These are phyloP conservation scores for Leishmania martiniquensis DNA, from an alignment of 208 protist species.

Conservation along the genomic window DNA sequence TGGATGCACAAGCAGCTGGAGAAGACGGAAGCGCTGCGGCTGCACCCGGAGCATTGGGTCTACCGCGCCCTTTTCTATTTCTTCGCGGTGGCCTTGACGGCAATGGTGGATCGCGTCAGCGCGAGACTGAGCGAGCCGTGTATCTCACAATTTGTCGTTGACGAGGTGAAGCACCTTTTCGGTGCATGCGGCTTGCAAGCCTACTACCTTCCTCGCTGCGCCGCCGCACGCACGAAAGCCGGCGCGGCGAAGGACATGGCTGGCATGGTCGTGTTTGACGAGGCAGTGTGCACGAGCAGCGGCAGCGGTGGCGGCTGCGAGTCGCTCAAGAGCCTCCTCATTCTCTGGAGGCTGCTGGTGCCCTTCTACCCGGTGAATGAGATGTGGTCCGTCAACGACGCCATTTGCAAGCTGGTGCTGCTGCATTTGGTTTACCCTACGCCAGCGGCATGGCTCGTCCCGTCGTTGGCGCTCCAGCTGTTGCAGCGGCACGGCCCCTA, in stretches of 20 bases:
- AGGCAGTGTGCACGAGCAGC: slow-evolving; percentile 12
- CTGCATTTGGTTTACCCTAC: slow-evolving; percentile 47
- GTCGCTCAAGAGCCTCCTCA: slow-evolving; percentile 43
- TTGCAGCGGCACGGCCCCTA: slow-evolving; percentile 68
- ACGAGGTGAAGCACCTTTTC: slow-evolving; percentile 28
- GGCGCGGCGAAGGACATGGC: neutral
- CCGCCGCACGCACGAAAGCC: slow-evolving; percentile 4
- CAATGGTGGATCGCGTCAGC: slow-evolving; percentile 25
- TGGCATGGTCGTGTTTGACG: slow-evolving; percentile 9
- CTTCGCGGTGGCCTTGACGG: slow-evolving; percentile 38
- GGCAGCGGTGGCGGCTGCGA: slow-evolving; percentile 49
- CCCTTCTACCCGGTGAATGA: slow-evolving; percentile 80
- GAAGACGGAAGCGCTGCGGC: slow-evolving; percentile 23
- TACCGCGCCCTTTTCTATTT: slow-evolving; percentile 65
- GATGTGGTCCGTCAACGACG: slow-evolving; percentile 80
- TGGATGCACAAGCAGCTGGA: slow-evolving; percentile 49
- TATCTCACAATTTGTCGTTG: slow-evolving; percentile 7
- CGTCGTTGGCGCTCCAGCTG: slow-evolving; percentile 43
- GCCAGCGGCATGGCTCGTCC: slow-evolving; percentile 15
- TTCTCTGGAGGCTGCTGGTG: slow-evolving; percentile 61
- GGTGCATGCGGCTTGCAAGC: slow-evolving; percentile 22
- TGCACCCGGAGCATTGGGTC: slow-evolving; percentile 74
- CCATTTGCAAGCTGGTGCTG: slow-evolving; percentile 67
- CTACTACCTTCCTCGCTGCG: slow-evolving; percentile 28
- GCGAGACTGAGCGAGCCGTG: slow-evolving; percentile 14